These are phyloP conservation scores for Rhynchosporium graminicola DNA, from an alignment of 2,329 filamentous ascomycete genomes.

Conservation along the genomic window DNA sequence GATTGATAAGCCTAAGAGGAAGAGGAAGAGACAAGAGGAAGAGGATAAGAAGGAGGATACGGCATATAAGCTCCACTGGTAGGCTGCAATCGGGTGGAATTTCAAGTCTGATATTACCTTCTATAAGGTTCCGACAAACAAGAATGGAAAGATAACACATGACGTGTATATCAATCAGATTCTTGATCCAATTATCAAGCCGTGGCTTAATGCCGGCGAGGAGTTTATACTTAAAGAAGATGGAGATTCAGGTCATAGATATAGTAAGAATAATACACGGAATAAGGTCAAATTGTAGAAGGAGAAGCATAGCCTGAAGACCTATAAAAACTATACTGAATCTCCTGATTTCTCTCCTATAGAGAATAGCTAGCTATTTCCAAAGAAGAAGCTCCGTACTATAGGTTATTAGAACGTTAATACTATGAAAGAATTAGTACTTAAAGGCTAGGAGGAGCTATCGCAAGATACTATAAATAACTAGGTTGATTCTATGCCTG, in stretches of 20 bases:
- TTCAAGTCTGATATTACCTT: no score
- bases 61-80: no score
- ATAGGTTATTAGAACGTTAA: background rate
- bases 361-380: background rate
- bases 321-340: slow-evolving; percentile 4
- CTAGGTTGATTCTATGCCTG: background rate
- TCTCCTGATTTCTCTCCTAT: slow-evolving; percentile 9
- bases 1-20: no score
- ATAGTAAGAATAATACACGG: background rate
- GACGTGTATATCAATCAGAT: no score
- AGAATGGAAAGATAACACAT: no score
- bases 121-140: no score
- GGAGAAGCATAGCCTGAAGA: background rate
- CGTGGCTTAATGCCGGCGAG: slow-evolving; percentile 4
- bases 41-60: no score
- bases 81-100: no score
- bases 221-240: slow-evolving; percentile 21
- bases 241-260: slow-evolving; percentile 19
- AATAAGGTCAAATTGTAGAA: slow-evolving; percentile 7
- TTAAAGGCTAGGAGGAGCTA: slow-evolving; percentile 2
- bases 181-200: background rate
- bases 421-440: background rate
- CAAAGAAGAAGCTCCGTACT: background rate
- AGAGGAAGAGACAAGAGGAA: no score
- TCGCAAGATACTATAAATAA: slow-evolving; percentile 6